Conservation (phyloP, 163 green algal species). For the Prototheca wickerhamii region DNA sequence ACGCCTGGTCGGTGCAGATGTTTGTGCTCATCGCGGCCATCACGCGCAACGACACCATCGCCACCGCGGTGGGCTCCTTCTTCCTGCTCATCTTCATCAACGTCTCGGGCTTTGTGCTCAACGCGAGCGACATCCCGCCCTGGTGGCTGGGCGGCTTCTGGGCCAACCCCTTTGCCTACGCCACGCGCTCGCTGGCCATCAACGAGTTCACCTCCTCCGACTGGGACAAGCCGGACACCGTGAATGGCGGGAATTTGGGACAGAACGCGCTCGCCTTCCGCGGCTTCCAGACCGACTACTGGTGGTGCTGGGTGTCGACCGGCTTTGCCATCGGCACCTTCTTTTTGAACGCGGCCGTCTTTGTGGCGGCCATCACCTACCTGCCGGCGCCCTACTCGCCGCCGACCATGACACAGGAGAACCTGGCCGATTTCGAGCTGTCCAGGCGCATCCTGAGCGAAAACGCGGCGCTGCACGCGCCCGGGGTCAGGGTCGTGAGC, state of each 20-base stretch:
- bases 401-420: not conserved
- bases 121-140: constrained; percentile 12
- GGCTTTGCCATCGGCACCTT: constrained; percentile 15
- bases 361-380: constrained; percentile 14
- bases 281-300: constrained; percentile 33
- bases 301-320: constrained; percentile 29
- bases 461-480: not conserved
- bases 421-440: not conserved
- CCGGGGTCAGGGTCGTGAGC: too few species aligned
- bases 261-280: constrained; percentile 34
- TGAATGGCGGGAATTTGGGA: constrained; percentile 26
- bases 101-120: constrained; percentile 20
- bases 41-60: constrained; percentile 28
- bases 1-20: constrained; percentile 34
- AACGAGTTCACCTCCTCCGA: constrained; percentile 56
- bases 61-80: constrained; percentile 25
- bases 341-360: not conserved
- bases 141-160: constrained; percentile 15
- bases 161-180: constrained; percentile 17
- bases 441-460: not conserved
- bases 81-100: constrained; percentile 31
- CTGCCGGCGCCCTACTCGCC: not conserved
- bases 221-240: constrained; percentile 29
- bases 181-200: constrained; percentile 43
- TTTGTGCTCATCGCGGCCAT: constrained; percentile 38